Evolutionary conservation across 345 rosid genomes (phyloP).

Genomic region (Alliaria petiolata): DNA sequence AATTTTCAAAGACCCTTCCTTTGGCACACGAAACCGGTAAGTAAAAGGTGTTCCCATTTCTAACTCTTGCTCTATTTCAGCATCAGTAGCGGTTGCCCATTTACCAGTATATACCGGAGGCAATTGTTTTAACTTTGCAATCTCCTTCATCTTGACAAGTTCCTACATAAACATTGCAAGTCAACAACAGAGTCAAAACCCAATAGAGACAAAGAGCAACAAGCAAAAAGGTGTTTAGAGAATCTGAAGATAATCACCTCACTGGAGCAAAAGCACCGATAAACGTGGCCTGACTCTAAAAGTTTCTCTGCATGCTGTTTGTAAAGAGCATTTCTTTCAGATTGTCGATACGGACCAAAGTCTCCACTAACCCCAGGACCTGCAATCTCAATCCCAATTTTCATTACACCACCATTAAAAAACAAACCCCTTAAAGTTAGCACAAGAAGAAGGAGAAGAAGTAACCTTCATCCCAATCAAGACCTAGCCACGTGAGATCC

Average conservation of each 20-base stretch:
- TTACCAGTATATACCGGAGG: constrained; percentile 86
- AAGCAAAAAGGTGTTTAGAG: neutral
- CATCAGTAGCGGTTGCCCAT: constrained; percentile 77
- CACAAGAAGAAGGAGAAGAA: neutral
- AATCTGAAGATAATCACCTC: constrained; percentile 43
- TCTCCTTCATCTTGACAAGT: constrained; percentile 90
- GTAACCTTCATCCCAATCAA: constrained; percentile 86
- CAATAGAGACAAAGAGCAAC: neutral
- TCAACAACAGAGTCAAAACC: neutral
- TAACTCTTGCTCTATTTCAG: constrained; percentile 68
- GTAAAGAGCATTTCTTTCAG: constrained; percentile 82
- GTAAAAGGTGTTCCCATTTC: constrained; percentile 78
- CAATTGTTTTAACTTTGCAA: constrained; percentile 60
- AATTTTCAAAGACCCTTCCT: constrained; percentile 71
- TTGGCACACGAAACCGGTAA: constrained; percentile 79
- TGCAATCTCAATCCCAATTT: constrained; percentile 22
- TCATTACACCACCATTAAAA: neutral
- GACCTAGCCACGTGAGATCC: constrained; percentile 92
- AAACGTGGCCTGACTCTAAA: constrained; percentile 80
- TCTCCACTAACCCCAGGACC: constrained; percentile 87
- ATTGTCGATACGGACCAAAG: constrained; percentile 85
- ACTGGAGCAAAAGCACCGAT: constrained; percentile 84
- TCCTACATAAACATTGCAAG: constrained; percentile 45
- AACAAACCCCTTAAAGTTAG: neutral
- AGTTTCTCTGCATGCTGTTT: constrained; percentile 74